These are phyloP conservation scores for Penicillium palitans DNA, from an alignment of 2,329 filamentous ascomycete genomes.

Conservation along the genomic window DNA sequence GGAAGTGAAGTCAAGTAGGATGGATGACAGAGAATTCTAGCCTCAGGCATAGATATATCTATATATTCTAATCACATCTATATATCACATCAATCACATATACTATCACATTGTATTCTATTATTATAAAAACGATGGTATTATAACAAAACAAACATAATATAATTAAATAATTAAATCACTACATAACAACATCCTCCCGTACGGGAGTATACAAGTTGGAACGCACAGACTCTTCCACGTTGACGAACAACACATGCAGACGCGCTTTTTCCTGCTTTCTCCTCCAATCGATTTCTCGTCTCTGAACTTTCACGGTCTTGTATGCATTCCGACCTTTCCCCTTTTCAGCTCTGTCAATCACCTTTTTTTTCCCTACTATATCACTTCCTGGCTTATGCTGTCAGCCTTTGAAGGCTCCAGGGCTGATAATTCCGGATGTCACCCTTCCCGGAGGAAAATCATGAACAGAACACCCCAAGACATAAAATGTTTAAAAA, in stretches of 20 bases:
- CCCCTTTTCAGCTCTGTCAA: not conserved
- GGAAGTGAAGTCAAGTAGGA: not conserved
- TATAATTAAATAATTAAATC: no score
- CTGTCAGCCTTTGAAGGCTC: not conserved
- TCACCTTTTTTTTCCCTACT: not conserved
- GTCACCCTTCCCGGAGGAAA: not conserved
- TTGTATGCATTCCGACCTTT: not conserved
- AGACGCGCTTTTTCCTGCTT: conserved; percentile 9
- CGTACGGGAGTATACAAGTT: not conserved
- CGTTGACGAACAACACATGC: conserved; percentile 12
- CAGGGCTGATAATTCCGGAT: not conserved
- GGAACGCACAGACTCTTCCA: conserved; percentile 9
- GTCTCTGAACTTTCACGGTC: not conserved
- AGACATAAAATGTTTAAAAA: not conserved
- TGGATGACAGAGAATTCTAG: not conserved
- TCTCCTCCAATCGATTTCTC: conserved; percentile 19
- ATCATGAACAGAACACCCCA: not conserved
- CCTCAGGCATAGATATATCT: not conserved
- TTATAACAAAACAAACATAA: no score
- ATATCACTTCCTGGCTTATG: not conserved
- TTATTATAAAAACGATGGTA: no score
- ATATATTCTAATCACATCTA: no score
- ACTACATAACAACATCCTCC: no score
- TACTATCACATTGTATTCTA: no score
- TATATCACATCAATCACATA: no score